Base-by-base conservation (phyloP, 331 rosid species). In the Pyracantha coccinea region DNA sequence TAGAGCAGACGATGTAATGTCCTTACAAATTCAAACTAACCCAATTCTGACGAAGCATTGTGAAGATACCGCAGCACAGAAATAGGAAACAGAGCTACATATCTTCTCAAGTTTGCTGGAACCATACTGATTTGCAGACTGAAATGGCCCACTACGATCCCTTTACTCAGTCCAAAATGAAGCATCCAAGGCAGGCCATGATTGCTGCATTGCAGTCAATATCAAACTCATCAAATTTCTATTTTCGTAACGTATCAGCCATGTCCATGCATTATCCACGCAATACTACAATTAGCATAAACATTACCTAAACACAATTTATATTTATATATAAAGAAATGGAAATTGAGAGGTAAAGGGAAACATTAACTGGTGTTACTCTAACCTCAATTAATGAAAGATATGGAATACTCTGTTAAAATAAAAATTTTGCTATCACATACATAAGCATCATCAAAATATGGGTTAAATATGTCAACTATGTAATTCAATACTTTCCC, bases 141-240 rank as follows among this genome's bases (percentile, higher is more conserved):
- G 21, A n/a, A 75, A 75, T 61, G 78, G 54, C 67, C 31, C 23
- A 69, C 65, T 69, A 72, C 68, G 76, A 73, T 58, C 70, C 71
- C 80, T 53, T 69, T 62, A 74, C 50, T 54, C 77, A 70, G 28
- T 68, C 73, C 75, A 76, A 78, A 82, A 88, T 29, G 77, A 79
- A 85, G 83, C 88, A 91, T 86, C 83, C 85, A 83, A 83, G 73
- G 47, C 86, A 90, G 87, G 89, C 80, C 76, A 81, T 76, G 50
- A 73, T 72, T 31, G 74, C 69, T 74, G 77, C 65, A 75, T 63
- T 73, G 79, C 81, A 82, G 80, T 85, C 79, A 24, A 76, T 11
- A 84, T 69, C 67, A 67, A 50, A 54, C 67, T 50, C 67, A 74
- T 69, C 54, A 50, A 72, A 77, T 60, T 71, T 52, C 5, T 50